A percentile compares a stretch with the other conserved stretches of the same genome.
phyloP scores from a whole-genome alignment of 2,329 filamentous ascomycete genomes.

The Colletotrichum zoysiae region DNA sequence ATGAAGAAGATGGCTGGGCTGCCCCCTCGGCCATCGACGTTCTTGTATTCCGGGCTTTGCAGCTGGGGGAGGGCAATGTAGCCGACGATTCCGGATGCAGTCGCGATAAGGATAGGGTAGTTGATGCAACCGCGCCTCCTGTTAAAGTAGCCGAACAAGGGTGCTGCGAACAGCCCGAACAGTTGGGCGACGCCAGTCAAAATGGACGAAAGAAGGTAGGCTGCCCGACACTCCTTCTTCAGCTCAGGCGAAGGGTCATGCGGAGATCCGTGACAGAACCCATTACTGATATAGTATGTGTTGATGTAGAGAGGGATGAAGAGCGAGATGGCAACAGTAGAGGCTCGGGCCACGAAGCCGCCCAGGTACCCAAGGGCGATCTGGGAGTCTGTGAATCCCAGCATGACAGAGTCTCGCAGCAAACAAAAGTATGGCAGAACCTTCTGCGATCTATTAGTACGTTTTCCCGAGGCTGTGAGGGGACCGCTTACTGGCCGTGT shows the following conservation, averaged over 20 bases:
- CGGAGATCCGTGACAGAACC: conserved; percentile 79
- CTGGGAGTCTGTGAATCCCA: conserved; percentile 80
- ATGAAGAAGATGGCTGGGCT: conserved; percentile 78
- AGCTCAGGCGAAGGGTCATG: conserved; percentile 77
- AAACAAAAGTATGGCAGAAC: conserved; percentile 70
- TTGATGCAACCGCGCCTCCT: conserved; percentile 76
- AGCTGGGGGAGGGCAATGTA: conserved; percentile 84
- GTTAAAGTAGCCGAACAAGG: conserved; percentile 88
- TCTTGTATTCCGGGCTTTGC: conserved; percentile 78
- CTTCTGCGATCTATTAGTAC: conserved; percentile 43
- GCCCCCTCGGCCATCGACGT: conserved; percentile 75
- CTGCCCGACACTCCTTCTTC: conserved; percentile 85
- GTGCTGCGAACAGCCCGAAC: conserved; percentile 85
- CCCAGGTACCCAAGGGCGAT: conserved; percentile 92
- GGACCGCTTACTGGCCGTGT: conserved; percentile 46
- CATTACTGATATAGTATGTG: conserved; percentile 85
- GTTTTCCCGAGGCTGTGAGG: conserved; percentile 4
- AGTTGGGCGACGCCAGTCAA: conserved; percentile 91
- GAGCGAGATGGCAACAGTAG: conserved; percentile 92
- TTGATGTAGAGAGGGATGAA: conserved; percentile 96
- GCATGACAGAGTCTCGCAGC: conserved; percentile 71
- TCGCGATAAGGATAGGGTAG: conserved; percentile 78
- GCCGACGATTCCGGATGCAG: conserved; percentile 80
- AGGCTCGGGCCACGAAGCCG: conserved; percentile 94
- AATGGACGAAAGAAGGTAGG: conserved; percentile 89